Conservation (phyloP, 1,284 basidiomycete species). For the Ustilago loliicola region DNA sequence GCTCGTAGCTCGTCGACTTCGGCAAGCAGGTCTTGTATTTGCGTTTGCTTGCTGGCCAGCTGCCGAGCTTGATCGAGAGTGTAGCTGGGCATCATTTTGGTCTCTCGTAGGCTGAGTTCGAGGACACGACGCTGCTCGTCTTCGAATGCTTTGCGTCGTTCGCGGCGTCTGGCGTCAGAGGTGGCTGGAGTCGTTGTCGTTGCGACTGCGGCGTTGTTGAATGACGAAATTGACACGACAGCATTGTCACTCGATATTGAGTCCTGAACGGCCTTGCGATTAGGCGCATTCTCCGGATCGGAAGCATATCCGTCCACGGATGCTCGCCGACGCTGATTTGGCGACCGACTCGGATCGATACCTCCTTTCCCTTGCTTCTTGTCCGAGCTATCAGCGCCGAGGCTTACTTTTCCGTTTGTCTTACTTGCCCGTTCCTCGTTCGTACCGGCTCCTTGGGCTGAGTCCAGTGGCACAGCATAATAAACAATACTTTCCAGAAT, state of each 20-base stretch:
- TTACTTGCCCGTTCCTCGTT: background rate
- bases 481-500: conserved; percentile 41
- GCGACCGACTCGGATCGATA: conserved; percentile 9
- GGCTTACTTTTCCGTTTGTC: background rate
- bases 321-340: conserved; percentile 17
- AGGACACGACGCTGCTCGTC: conserved; percentile 40
- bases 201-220: background rate
- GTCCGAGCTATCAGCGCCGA: background rate
- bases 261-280: background rate
- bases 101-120: conserved; percentile 52
- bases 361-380: background rate
- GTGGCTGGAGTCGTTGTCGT: conserved; percentile 5
- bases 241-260: background rate
- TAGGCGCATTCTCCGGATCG: conserved; percentile 39
- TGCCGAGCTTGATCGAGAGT: conserved; percentile 32
- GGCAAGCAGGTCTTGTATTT: conserved; percentile 13
- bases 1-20: conserved; percentile 19
- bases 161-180: conserved; percentile 21
- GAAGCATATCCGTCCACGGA: conserved; percentile 44
- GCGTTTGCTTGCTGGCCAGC: conserved; percentile 25
- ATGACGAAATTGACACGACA: background rate
- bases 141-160: conserved; percentile 41
- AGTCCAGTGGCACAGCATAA: conserved; percentile 29
- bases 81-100: conserved; percentile 57
- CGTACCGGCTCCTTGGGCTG: background rate